Percentiles rank a stretch among this genome's conserved stretches.
Evolutionary conservation across 768 basidiomycete species (phyloP).

Genomic region (Rhodotorula taiwanensis): DNA sequence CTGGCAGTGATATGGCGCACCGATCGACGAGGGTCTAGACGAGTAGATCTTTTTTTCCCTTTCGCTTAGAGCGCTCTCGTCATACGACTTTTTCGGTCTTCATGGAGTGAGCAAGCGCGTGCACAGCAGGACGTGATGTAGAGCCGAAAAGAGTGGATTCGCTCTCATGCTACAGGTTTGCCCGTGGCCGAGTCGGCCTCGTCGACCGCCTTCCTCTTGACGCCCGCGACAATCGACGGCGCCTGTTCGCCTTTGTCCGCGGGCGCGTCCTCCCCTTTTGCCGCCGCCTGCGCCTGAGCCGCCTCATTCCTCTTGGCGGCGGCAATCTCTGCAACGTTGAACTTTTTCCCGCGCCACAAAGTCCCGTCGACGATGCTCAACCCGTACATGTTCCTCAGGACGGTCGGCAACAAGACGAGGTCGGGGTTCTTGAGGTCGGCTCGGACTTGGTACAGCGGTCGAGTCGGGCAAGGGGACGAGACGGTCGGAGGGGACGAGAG

Average conservation of each 20-base stretch:
- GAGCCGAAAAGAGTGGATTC: too few relatives aligned
- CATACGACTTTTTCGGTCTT: too few relatives aligned
- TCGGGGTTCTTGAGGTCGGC: conserved; percentile 33
- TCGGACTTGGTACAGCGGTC: conserved; percentile 8
- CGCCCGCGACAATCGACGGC: neutral
- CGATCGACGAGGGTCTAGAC: too few relatives aligned
- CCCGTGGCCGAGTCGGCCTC: too few relatives aligned
- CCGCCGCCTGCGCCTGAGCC: conserved; percentile 14
- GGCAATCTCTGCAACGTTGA: conserved; percentile 31
- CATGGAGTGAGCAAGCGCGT: too few relatives aligned
- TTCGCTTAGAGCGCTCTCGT: too few relatives aligned
- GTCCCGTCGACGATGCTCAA: conserved; percentile 32
- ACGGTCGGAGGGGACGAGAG: conserved; percentile 22
- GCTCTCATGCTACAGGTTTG: too few relatives aligned
- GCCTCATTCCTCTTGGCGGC: conserved; percentile 6
- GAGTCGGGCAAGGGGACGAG: conserved; percentile 15
- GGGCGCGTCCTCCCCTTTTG: neutral
- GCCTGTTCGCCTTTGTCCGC: neutral
- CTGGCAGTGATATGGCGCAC: too few relatives aligned
- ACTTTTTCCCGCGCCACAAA: conserved; percentile 32
- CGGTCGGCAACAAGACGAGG: conserved; percentile 32
- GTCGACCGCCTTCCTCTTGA: neutral
- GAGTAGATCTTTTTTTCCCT: too few relatives aligned
- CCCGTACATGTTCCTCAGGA: conserved; percentile 28
- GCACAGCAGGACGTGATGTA: too few relatives aligned